Evolutionary conservation across 495 filamentous ascomycete genomes (phyloP), one percentile per base, ranked within the genome.

Genomic region (Penicillium angulare): DNA sequence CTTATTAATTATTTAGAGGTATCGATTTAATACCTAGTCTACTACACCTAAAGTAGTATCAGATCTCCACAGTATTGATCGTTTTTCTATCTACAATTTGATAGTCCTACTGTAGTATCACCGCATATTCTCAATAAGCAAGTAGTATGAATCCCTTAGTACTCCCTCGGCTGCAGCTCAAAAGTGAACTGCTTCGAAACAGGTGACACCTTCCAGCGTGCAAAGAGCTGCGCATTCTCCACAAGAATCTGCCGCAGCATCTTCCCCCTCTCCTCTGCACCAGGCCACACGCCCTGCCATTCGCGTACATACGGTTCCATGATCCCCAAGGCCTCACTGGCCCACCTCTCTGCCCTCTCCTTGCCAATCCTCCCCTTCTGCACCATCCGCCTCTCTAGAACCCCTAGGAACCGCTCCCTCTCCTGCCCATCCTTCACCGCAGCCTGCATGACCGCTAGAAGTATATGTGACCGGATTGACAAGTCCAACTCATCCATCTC

Each of bases 161-260:
- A 49, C 47, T 49, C 23, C 35, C 49, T 52, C 44, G 55, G 49
- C 29, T 46, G 44, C 41, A 63, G 59, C 55, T 13, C 52, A 54
- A 59, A 63, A 56, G 24, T 53, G 39, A 63, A 59, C 55, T 63
- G 47, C 31, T 59, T 63, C 35, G 43, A 59, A 59, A 41, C 31
- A 15, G 44, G 49, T 27, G 52, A 59, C 34, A 46, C 12, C 44
- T 41, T 61, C 55, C 59, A 61, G 32, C 54, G 46, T 58, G 59
- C 59, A 53, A 61, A 61, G 35, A 61, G 59, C 51, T 61, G 59
- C 50, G 45, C 48, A 59, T 59, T 59, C 43, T 63, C 59, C 43
- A 59, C 50, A 49, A 63, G 54, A 36, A 63, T 63, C 45, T 18
- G 59, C 55, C 34, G 59, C 44, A 63, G 49, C 50, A 57, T 43